Base-by-base conservation (phyloP, 805 yeast species). In the Pichia ethanolica region DNA sequence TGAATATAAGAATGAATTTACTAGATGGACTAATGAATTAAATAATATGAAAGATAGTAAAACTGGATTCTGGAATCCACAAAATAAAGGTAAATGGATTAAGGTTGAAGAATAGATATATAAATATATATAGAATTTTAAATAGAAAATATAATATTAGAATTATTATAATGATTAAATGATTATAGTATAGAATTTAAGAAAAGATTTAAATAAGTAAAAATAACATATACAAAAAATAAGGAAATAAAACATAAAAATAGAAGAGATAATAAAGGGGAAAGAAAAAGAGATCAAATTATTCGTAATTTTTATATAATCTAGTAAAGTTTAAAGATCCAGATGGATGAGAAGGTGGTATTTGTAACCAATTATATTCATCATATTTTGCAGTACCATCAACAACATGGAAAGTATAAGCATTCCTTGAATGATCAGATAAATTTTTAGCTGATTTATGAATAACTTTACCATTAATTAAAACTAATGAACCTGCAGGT, bases 391-490 rank as follows among this genome's bases (percentile, higher is more conserved):
- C 69, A 2, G 53, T 64, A 2, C 91, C 91, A 46, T 86, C 93
- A 49, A 86, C 83, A 41, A 83, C 74, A 60, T 86, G 95, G 66
- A 86, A 86, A 0, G 93, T 83, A 64, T 85, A 86, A 0, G 89
- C 93, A 59, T 72, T 84, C 53, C 95, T 71, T 9, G 88, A 81
- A 49, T 70, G 71, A 5, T 56, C 55, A 11, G 86, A 78, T 1
- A 59, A 45, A 60, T 86, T 86, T 47, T 69, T 69, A 55, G 79
- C 86, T 4, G 89, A 82, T 63, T 83, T 81, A 61, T 86, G 95
- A 26, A 86, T 62, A 3, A 86, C 86, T 0, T 81, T 71, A 55
- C 85, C 83, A 61, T 86, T 82, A 46, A 86, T 86, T 54, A 86
- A 68, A 1, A 86, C 79, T 56, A 86, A 67, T 1, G 86, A 74